Conservation (phyloP, 2,329 filamentous ascomycete genomes). For the Blastomyces silverae region DNA sequence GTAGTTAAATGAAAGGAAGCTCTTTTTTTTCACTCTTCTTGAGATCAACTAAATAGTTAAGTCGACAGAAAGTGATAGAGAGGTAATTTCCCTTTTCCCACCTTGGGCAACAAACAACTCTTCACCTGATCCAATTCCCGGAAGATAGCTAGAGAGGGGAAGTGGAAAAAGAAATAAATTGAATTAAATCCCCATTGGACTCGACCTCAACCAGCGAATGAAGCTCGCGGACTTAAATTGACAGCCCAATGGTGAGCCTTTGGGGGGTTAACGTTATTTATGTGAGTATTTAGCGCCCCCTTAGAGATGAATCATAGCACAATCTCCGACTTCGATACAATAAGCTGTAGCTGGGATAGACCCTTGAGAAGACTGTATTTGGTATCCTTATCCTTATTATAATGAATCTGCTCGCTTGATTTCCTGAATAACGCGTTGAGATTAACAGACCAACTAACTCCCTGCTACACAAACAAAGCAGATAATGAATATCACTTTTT, state of each 20-base stretch:
- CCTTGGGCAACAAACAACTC: background rate
- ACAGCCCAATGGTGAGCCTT: background rate
- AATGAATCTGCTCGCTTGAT: background rate
- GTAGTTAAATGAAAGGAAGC: background rate
- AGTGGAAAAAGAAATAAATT: constrained; percentile 5
- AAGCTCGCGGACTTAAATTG: background rate
- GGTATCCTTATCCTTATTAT: background rate
- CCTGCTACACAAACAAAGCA: background rate
- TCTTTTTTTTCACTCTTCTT: background rate
- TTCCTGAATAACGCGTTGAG: background rate
- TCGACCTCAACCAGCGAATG: background rate
- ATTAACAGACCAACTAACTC: background rate
- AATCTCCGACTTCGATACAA: background rate
- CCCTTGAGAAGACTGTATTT: background rate
- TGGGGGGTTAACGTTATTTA: background rate
- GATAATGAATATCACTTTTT: background rate
- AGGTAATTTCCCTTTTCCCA: background rate
- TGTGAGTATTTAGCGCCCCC: background rate
- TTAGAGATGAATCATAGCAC: background rate
- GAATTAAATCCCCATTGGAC: background rate
- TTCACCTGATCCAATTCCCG: background rate
- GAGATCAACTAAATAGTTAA: background rate
- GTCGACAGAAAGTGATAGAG: background rate
- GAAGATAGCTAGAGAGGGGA: background rate
- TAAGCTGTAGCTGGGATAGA: background rate